Base-by-base conservation (phyloP, 1,284 basidiomycete genomes). In the Austroboletus sp. region DNA sequence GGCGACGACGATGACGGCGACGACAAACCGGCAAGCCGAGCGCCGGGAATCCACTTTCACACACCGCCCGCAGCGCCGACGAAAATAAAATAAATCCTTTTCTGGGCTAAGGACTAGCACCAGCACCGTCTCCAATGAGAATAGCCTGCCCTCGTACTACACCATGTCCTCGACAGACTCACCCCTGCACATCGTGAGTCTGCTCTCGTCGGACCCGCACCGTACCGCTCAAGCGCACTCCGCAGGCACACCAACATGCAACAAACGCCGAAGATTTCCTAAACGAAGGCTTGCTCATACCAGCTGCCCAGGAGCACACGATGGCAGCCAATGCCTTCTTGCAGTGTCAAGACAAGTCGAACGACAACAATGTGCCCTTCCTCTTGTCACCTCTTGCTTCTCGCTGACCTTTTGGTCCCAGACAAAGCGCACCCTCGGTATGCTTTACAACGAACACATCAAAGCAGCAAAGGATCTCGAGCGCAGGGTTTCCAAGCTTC, bases 201-300 rank as follows among this genome's bases (percentile, higher is more conserved):
- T n/a, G 1, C n/a, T 39, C 6, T 5, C 9, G 5, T 10, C 32
- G 7, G 8, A 17, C n/a, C 7, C 21, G 32, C 8, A 10, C 9
- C 4, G 5, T 4, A 2, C 21, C 3, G 4, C 21, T n/a, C 5
- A 21, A 4, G 5, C 10, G 11, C 21, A 21, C 17, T 23, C 15
- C 21, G 31, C 31, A 89, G 86, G 86, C 86, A 16, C 84, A 89
- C 62, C 80, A 85, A 57, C 84, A 88, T 66, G 82, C 84, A 45
- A 80, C 80, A 16, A 83, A 82, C 57, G 86, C 85, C 23, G 84
- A 89, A 49, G 84, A 88, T 47, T 75, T 74, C 57, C 59, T 75
- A 33, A 71, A 70, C 11, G 74, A 77, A 48, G 83, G 84, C 10
- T 67, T 85, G 3, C 71, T 85, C 46, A 75, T 85, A 27, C 77